Base-by-base conservation (phyloP, 192 early-diverging fungal genomes). In the Spinellus fusiger region DNA sequence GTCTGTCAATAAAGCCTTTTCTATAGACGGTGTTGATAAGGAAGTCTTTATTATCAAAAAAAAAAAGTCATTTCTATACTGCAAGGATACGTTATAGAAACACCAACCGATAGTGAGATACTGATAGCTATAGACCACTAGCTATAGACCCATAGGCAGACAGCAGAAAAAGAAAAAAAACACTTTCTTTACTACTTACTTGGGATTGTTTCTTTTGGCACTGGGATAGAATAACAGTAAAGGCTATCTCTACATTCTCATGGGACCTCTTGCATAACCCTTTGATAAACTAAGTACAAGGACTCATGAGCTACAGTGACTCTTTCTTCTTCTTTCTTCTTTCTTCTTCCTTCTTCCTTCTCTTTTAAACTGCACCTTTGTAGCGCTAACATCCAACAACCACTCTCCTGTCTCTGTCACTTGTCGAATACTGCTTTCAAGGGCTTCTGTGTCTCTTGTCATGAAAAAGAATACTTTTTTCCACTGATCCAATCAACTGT, bases 141-240 rank as follows among this genome's bases (percentile, higher is more conserved):
- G 0, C 7, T 9, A 37, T 31, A 35, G 3, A 51, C 2, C 6
- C 3, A 48, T 4, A 33, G 5, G 10, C 13, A 27, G 0, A 13
- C 12, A 16, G 33, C 13, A 26, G 8, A 15, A 22, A 3, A 31
- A 25, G 22, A 12, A 6, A 16, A 22, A 7, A 22, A 29, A 46
- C n/a, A 13, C 13, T 37, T 37, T 44, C 10, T 44, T 44, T 44
- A 38, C n/a, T 48, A 35, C 25, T 51, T 49, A 80, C 79, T 68
- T 81, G 76, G 25, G 79, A 68, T 66, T 81, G 79, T 51, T 77
- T 71, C 49, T 77, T 75, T 52, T 78, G 52, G 15, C 78, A 49
- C 37, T 81, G 79, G 7, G 64, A 63, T 53, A 73, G 59, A 9
- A 78, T 69, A 9, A 76, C 49, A 13, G 72, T 65, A 54, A 68